Base-by-base conservation (phyloP, 1,284 basidiomycete genomes). In the Tranzscheliella williamsii region DNA sequence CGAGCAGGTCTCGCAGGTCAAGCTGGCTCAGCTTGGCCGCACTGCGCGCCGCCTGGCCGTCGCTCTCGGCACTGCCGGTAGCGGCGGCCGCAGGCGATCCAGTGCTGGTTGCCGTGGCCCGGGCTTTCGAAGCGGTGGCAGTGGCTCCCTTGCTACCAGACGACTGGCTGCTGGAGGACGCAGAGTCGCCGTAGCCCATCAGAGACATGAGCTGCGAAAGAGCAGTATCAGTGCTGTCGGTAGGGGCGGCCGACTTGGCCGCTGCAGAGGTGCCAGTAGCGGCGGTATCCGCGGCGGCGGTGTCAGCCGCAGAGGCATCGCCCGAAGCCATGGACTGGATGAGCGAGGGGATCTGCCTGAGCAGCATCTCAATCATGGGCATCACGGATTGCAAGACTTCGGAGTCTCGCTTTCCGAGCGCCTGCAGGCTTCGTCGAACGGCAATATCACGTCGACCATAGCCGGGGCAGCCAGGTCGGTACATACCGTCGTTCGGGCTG, bases 401-500 rank as follows among this genome's bases (percentile, higher is more conserved):
- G 40, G 60, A 48, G 24, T 67, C 54, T 1, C 60, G 56, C 39
- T 56, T 55, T 21, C 47, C 43, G 31, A 57, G 60, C 7, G 27
- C 31, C 11, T 48, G 24, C 42, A 57, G 45, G 49, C 53, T 53
- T 4, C 60, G 22, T 11, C 58, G 49, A 24, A 51, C 29, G 24
- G 47, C 48, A 15, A 67, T 30, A 26, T 64, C 60, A 30, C 67
- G 60, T 11, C 57, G 51, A 24, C 66, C 67, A 50, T 70, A 70
- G 8, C 67, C 67, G 16, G 65, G 66, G 51, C 67, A 70, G 13
- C 56, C 56, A 16, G 67, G 62, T 5, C 65, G 46, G 55, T 68
- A 70, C 61, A 58, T 57, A 23, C 67, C 67, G 34, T 67, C 62
- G 38, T 70, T 70, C 31, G 51, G 62, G 4, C 58, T 62, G 13